Evolutionary conservation across 2,329 filamentous ascomycete genomes (phyloP), one percentile per base, ranked within the genome.

Genomic region (Venturia aucupariae): DNA sequence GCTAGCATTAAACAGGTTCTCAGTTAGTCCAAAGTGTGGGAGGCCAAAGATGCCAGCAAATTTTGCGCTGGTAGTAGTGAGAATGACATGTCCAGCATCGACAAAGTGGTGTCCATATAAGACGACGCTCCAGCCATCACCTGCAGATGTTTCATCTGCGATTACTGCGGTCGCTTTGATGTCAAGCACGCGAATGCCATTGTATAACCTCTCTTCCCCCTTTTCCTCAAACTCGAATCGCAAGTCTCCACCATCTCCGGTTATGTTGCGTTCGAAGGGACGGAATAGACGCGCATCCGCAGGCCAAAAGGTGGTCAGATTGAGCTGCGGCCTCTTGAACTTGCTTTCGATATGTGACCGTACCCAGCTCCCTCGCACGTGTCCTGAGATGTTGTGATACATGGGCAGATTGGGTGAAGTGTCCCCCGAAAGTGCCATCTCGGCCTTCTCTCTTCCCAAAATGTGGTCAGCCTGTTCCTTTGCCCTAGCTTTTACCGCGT

Each of bases 21-120:
- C 71, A 6, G 81, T 83, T 19, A 90, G 82, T 0, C 89, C 81
- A 62, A 99, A 82, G 74, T 97, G 92, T 32, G 94, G 92, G 59
- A 97, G 78, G 2, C 87, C 89, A 73, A 96, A 96, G 64, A 97
- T 87, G 54, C 94, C 92, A n/a, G 88, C 86, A 71, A 94, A 83
- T 78, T 96, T 97, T 72, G 96, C 90, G 74, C 92, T 97, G 60
- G 92, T 93, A 0, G 93, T 97, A 1, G 89, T 90, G 72, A 97
- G 78, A 42, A 97, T 78, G 61, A 94, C 84, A 17, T 86, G 84
- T 1, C 94, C 94, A 67, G 89, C 84, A n/a, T 84, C 82, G 44
- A 89, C 86, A 81, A 92, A 95, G 77, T 97, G 93, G 4, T 95
- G 83, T 3, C 94, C 94, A 75, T 91, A 87, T 61, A 96, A 77